Conservation (phyloP, 345 rosid species). For the Salix suchowensis region DNA sequence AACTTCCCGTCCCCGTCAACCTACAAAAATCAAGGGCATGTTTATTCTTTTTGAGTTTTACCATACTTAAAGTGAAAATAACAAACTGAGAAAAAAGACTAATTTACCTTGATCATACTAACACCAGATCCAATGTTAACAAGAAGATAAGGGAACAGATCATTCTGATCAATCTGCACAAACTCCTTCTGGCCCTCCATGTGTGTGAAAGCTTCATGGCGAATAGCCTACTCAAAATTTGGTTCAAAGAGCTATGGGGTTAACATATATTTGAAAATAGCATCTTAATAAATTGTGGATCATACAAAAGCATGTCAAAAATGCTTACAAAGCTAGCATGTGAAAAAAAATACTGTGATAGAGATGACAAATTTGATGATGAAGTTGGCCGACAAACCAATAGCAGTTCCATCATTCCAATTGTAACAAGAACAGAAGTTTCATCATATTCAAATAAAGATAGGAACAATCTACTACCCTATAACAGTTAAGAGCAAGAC, state of each 20-base stretch:
- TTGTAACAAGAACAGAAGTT: background rate
- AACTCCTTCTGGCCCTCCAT: constrained; percentile 91
- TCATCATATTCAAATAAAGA: background rate
- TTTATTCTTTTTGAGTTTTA: constrained; percentile 4
- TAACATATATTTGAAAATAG: background rate
- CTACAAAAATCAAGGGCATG: constrained; percentile 32
- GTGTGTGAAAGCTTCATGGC: constrained; percentile 99
- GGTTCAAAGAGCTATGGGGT: background rate
- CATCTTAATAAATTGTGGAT: background rate
- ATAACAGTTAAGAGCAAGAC: background rate
- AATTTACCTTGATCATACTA: constrained; percentile 88
- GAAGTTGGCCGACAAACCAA: background rate
- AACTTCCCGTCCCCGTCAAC: constrained; percentile 98
- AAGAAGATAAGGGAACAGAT: constrained; percentile 93
- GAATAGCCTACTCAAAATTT: constrained; percentile 68
- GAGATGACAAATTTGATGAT: background rate
- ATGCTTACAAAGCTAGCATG: constrained; percentile 1
- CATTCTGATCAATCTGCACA: constrained; percentile 87
- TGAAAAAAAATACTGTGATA: background rate
- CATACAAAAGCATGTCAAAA: background rate
- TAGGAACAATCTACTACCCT: background rate
- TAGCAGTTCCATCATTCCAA: background rate
- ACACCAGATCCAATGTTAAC: constrained; percentile 99
- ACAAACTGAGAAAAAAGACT: constrained; percentile 1
- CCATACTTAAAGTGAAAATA: background rate